Evolutionary conservation across 2,329 filamentous ascomycete species (phyloP).

Genomic region (Cyphellophora attinorum): DNA sequence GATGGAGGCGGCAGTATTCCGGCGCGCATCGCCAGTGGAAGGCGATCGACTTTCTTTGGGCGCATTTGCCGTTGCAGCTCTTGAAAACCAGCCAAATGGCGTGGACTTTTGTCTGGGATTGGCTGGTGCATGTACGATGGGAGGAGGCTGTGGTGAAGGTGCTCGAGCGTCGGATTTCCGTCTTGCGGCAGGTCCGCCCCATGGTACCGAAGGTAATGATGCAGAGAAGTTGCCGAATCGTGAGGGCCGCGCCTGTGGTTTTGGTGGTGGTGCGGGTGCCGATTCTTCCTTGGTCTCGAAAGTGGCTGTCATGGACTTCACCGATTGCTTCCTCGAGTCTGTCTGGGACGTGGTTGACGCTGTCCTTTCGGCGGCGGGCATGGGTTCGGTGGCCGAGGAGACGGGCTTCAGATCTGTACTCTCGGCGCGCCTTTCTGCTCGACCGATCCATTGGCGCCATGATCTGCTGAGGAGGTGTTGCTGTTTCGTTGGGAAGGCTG

Average conservation of each 20-base stretch:
- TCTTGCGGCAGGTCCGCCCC: conserved; percentile 42
- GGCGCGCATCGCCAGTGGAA: conserved; percentile 34
- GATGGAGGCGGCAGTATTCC: conserved; percentile 73
- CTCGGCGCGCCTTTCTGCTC: no score
- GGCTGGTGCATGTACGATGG: conserved; percentile 20
- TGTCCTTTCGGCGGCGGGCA: neutral
- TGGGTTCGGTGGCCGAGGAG: neutral
- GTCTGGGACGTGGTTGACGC: conserved; percentile 18
- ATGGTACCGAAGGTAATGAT: conserved; percentile 62
- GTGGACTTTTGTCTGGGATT: conserved; percentile 66
- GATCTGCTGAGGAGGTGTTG: neutral
- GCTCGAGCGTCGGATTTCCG: conserved; percentile 19
- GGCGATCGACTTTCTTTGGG: conserved; percentile 50
- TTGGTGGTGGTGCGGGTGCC: conserved; percentile 16
- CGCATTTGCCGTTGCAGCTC: conserved; percentile 30
- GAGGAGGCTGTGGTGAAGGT: conserved; percentile 22
- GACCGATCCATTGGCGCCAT: neutral
- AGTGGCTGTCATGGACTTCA: conserved; percentile 1
- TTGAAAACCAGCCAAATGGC: conserved; percentile 53
- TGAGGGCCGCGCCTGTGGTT: conserved; percentile 48
- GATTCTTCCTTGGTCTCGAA: conserved; percentile 19
- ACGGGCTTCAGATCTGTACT: no score
- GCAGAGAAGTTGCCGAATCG: conserved; percentile 60
- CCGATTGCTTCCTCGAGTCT: neutral
- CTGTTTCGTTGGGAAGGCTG: neutral